Evolutionary conservation across 306 rosid genomes (phyloP).

Genomic region (Malus fusca): DNA sequence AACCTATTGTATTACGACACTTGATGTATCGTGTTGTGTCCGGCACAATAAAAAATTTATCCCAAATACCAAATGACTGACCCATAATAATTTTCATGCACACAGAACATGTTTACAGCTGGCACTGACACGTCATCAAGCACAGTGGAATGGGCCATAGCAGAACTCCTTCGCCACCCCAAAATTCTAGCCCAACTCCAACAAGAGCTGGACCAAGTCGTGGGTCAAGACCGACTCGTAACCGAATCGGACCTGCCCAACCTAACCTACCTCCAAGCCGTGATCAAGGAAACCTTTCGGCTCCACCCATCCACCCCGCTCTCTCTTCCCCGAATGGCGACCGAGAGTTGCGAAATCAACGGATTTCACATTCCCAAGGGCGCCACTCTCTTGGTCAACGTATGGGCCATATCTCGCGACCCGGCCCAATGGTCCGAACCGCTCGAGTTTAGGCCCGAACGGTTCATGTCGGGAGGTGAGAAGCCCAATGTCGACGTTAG

Average conservation of each 20-base stretch:
- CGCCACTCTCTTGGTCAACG: constrained; percentile 63
- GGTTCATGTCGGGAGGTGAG: constrained; percentile 58
- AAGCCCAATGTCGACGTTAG: constrained; percentile 47
- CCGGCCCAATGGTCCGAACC: constrained; percentile 52
- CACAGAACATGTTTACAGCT: constrained; percentile 55
- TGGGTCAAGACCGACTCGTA: constrained; percentile 47
- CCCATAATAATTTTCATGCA: not conserved
- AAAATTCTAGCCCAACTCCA: constrained; percentile 35
- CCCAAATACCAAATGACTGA: not conserved
- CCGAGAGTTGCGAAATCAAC: constrained; percentile 43
- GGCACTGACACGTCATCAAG: constrained; percentile 87
- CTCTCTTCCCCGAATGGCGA: constrained; percentile 57
- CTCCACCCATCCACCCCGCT: constrained; percentile 90
- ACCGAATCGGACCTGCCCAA: constrained; percentile 42
- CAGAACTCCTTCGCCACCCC: constrained; percentile 55
- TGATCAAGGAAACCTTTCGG: constrained; percentile 73
- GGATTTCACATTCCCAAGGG: constrained; percentile 65
- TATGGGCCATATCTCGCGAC: constrained; percentile 78
- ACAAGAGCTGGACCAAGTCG: constrained; percentile 48
- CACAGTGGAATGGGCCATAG: constrained; percentile 71
- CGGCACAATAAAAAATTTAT: rapidly evolving
- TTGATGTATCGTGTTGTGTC: rapidly evolving
- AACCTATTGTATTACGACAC: rapidly evolving
- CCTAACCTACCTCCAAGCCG: constrained; percentile 61
- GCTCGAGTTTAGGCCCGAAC: constrained; percentile 55